Base-by-base conservation (phyloP, 306 rosid species). In the Ammopiptanthus mongolicus region DNA sequence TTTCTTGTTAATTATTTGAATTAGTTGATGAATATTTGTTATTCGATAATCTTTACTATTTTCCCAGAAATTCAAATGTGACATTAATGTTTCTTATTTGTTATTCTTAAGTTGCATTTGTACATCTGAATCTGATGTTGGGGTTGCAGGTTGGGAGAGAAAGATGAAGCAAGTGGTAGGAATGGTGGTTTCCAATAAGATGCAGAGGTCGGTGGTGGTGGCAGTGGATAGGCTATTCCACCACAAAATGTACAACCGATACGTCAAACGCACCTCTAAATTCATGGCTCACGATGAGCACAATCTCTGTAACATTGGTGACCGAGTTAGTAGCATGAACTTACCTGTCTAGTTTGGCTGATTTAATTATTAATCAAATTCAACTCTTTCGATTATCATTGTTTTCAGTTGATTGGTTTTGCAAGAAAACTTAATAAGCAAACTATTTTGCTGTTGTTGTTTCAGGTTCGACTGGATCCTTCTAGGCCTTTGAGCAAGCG, bases 191-290 rank as follows among this genome's bases (percentile, higher is more conserved):
- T 93, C 98, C 3, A 93, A 93, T 85, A 93, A 93, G 84, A 93
- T 93, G 98, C 97, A 93, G 89, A 91, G 91, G 31, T 91, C 98
- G 6, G 98, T 93, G 82, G 96, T 91, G 65, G 98, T 93, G 28
- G 97, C 94, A 5, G 98, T 93, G 70, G 94, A 93, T 31, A 86
- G 97, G 65, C 78, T 93, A 5, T 91, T 89, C 84, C 75, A 81
- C 74, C 76, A 89, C 87, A 89, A 88, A 36, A 7, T 89, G 53
- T 89, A 84, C 77, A 91, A 93, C 59, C 94, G 92, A 31, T 91
- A 88, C 14, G 74, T 93, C 68, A 93, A 93, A 82, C 91, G 93
- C 23, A 93, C 98, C 69, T 93, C 97, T 14, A 91, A 91, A 84
- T 93, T 93, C 78, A 93, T 93, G 97, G 98, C 98, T 3, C 98